Percentiles rank a stretch among this genome's conserved stretches.
Evolutionary conservation across 192 early-diverging fungal genomes (phyloP).

Genomic region (Entophlyctis helioformis): DNA sequence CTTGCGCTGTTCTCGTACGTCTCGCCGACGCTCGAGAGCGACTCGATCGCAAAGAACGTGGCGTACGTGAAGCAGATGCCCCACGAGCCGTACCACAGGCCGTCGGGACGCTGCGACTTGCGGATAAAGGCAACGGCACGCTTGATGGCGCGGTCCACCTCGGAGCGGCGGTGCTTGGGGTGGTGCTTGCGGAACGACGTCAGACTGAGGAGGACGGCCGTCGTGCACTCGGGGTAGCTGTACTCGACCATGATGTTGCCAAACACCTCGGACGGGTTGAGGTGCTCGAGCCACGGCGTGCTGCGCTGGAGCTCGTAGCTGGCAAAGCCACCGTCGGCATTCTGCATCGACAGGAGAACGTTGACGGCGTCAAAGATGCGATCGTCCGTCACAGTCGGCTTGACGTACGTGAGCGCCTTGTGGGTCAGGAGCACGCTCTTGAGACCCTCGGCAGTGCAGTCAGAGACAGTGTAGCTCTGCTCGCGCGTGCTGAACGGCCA

Average conservation of each 20-base stretch:
- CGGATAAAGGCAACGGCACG: conserved; percentile 69
- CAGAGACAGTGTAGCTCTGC: conserved; percentile 91
- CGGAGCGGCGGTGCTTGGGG: conserved; percentile 67
- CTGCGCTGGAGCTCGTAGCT: conserved; percentile 82
- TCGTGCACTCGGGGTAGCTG: conserved; percentile 94
- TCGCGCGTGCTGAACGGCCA: conserved; percentile 94
- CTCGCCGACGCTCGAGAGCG: conserved; percentile 70
- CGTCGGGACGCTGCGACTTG: conserved; percentile 61
- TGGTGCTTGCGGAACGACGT: conserved; percentile 58
- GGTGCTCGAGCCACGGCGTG: conserved; percentile 61
- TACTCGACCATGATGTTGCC: conserved; percentile 92
- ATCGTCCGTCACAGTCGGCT: conserved; percentile 49
- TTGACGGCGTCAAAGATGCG: conserved; percentile 82
- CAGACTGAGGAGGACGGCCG: conserved; percentile 79
- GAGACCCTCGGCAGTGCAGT: conserved; percentile 88
- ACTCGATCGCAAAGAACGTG: conserved; percentile 81
- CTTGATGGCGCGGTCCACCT: conserved; percentile 56
- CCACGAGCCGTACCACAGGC: conserved; percentile 93
- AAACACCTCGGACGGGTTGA: conserved; percentile 98
- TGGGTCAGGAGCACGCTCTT: conserved; percentile 71
- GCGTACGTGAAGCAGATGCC: conserved; percentile 97
- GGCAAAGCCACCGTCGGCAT: conserved; percentile 82
- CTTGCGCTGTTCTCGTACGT: conserved; percentile 60
- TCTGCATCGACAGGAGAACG: conserved; percentile 87
- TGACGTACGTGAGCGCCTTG: conserved; percentile 31